Evolutionary conservation across 768 basidiomycete genomes (phyloP).

Genomic region (Harrya chromipes): DNA sequence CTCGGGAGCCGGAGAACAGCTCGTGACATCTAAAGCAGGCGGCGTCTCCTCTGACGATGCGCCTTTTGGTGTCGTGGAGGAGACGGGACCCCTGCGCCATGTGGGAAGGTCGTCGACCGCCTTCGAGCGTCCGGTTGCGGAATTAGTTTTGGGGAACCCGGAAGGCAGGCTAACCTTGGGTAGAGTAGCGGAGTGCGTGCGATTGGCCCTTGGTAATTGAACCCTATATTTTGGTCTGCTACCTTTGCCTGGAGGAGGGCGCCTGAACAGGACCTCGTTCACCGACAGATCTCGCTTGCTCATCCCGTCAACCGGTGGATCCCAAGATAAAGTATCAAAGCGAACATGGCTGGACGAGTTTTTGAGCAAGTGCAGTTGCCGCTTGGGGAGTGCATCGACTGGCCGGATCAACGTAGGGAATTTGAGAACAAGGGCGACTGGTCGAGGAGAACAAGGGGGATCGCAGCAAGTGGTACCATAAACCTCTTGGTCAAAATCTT

Average conservation of each 20-base stretch:
- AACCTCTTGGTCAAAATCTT: conserved; percentile 42
- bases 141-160: conserved; percentile 16
- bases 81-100: conserved; percentile 37
- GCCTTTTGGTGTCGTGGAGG: conserved; percentile 12
- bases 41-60: conserved; percentile 6
- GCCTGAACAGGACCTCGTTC: conserved; percentile 63
- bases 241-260: conserved; percentile 34
- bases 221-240: conserved; percentile 34
- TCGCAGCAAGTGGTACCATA: conserved; percentile 46
- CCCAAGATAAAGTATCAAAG: conserved; percentile 67
- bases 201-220: conserved; percentile 30
- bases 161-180: conserved; percentile 42
- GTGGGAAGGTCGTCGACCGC: conserved; percentile 34
- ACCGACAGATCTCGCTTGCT: conserved; percentile 56
- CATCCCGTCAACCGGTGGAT: conserved; percentile 69
- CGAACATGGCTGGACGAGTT: conserved; percentile 40
- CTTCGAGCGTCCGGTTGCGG: conserved; percentile 27
- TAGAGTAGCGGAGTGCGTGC: conserved; percentile 6
- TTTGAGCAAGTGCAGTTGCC: conserved; percentile 45
- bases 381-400: conserved; percentile 45
- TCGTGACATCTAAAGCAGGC: conserved; percentile 49
- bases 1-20: conserved; percentile 67
- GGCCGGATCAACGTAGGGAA: conserved; percentile 45
- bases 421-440: conserved; percentile 39
- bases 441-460: conserved; percentile 47